Evolutionary conservation across 345 rosid species (phyloP).

Genomic region (Eucalyptus curtisii): DNA sequence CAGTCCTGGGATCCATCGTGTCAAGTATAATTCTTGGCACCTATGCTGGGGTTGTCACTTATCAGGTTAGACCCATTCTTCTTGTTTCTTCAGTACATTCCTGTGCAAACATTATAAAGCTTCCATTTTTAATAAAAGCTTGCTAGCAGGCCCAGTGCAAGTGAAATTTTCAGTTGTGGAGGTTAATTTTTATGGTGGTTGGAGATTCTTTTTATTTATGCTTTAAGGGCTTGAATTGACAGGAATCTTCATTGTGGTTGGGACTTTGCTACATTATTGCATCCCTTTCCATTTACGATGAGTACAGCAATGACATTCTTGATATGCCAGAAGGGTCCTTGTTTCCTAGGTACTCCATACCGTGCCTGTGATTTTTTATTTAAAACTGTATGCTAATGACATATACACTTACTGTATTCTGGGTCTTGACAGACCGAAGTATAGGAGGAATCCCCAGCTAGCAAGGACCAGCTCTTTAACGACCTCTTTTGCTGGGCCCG

Average conservation of each 20-base stretch:
- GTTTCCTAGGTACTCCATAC: constrained; percentile 50
- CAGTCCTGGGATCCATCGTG: constrained; percentile 61
- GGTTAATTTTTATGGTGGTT: not conserved
- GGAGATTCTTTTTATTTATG: not conserved
- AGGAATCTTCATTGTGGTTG: constrained; percentile 30
- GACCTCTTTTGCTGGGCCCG: constrained; percentile 25
- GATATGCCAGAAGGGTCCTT: constrained; percentile 94
- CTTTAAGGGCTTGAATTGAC: not conserved
- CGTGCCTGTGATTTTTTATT: not conserved
- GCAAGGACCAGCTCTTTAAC: constrained; percentile 17
- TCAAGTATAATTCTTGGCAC: constrained; percentile 81
- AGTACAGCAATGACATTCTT: constrained; percentile 82
- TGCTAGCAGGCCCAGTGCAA: not conserved
- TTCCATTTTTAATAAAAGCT: not conserved
- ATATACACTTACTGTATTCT: not conserved
- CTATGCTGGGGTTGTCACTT: constrained; percentile 73
- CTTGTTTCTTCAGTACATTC: not conserved
- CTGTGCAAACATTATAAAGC: not conserved
- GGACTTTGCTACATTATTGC: constrained; percentile 81
- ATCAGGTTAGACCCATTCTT: constrained; percentile 34
- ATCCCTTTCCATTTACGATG: constrained; percentile 76
- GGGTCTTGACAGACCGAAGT: constrained; percentile 37
- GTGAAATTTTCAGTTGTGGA: not conserved
- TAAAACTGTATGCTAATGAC: not conserved
- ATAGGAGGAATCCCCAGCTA: constrained; percentile 18